Evolutionary conservation across 305 asterid species (phyloP), one percentile per base, ranked within the genome.

Genomic region (Caryopteris hybrid): DNA sequence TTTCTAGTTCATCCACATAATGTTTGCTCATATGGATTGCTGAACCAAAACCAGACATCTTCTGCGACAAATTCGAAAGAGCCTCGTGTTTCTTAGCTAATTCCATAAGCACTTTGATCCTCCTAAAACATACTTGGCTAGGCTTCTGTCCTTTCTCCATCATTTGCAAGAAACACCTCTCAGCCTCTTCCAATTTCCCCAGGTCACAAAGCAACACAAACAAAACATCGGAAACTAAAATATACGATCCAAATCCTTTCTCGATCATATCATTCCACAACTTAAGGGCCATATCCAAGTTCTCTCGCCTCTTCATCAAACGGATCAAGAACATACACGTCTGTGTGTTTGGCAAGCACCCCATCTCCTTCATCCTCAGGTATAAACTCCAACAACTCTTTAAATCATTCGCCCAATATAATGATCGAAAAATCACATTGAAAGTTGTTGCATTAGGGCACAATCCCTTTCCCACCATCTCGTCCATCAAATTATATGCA

Each of bases 121-220:
- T 88, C 73, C 87, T 86, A 73, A 92, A 90, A 0, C 97, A 79
- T 4, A 84, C 84, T 56, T 79, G 71, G 66, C 97, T 92, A 12
- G 96, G 98, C 72, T 77, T 90, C 82, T 89, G 96, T 52, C 93
- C 87, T 61, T 85, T 90, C 78, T 85, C 91, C 78, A 85, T 78
- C 98, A 92, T 88, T 67, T 90, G 91, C 94, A 90, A 75, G 87
- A 92, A 90, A 71, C 93, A 92, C 77, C 79, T 82, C 84, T 92
- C 96, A 3, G 94, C 96, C 74, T 87, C 94, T 13, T 72, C 83
- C 78, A 92, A 45, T 74, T 79, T 90, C 20, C 97, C 98, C 78
- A 84, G 4, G 23, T 82, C 88, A 74, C 96, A 92, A 11, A 92
- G 92, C 89, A 92, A 84, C 79, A 77, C 89, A 59, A 92, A 74